These are phyloP conservation scores for Pluteus cervinus DNA, from an alignment of 768 basidiomycete species.

Conservation along the genomic window DNA sequence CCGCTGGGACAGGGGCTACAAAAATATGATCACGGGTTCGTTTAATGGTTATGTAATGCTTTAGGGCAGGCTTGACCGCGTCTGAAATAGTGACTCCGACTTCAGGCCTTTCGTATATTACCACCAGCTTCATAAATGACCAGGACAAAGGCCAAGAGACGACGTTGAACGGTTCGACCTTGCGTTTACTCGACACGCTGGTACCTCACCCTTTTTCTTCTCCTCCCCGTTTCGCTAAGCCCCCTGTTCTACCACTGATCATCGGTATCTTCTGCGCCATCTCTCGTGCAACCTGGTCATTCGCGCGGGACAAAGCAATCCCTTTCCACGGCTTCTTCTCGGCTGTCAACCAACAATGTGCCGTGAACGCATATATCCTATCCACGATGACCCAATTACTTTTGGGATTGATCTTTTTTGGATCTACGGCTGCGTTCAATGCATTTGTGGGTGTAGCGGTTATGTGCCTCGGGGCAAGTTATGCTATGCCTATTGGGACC, in stretches of 20 bases:
- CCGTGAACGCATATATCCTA: slow-evolving; percentile 54
- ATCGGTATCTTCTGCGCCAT: slow-evolving; percentile 58
- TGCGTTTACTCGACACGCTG: too few relatives aligned
- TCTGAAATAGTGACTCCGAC: too few relatives aligned
- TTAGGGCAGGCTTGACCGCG: too few relatives aligned
- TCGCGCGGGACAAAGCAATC: slow-evolving; percentile 62
- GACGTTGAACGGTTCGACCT: too few relatives aligned
- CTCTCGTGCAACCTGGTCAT: slow-evolving; percentile 67
- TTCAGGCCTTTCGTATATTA: too few relatives aligned
- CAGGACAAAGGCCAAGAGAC: too few relatives aligned
- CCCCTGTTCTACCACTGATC: slow-evolving; percentile 25
- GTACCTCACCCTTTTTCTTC: slow-evolving; percentile 31
- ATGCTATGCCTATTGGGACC: slow-evolving; percentile 56
- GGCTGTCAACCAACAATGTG: slow-evolving; percentile 30
- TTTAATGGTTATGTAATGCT: too few relatives aligned
- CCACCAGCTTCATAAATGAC: too few relatives aligned
- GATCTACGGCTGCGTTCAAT: slow-evolving; percentile 57
- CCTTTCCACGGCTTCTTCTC: slow-evolving; percentile 46
- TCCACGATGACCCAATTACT: slow-evolving; percentile 53
- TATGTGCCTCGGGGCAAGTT: slow-evolving; percentile 60
- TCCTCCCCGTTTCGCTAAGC: not conserved
- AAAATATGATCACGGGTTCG: too few relatives aligned
- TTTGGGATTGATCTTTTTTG: slow-evolving; percentile 59
- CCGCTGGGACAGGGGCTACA: too few relatives aligned
- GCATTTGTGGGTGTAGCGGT: slow-evolving; percentile 64